Base-by-base conservation (phyloP, 345 rosid species). In the Brassica juncea region DNA sequence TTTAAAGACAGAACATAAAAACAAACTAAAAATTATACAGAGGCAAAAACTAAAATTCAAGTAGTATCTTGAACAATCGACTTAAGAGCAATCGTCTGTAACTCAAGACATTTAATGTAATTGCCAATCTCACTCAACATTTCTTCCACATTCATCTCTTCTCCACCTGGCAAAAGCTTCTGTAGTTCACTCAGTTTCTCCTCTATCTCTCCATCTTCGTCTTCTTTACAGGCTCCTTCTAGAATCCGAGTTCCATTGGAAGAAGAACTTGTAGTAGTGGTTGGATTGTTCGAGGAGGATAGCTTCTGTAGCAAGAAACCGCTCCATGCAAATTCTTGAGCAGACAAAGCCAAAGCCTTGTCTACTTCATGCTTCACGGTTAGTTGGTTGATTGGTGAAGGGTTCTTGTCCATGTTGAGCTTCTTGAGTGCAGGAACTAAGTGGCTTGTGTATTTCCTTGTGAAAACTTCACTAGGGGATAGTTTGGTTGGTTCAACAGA, bases 311-410 rank as follows among this genome's bases (percentile, higher is more conserved):
- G 61, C 84, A 86, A 81, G 82, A 80, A 85, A 66, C 80, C 84
- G 31, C 86, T 84, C 88, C 88, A 86, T 42, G 85, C 83, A 77
- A 81, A 86, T 52, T 81, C 83, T 76, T 84, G 80, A 16, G 85
- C 76, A 19, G 88, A 84, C 74, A 82, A 76, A 44, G 81, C 88
- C 65, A 86, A 77, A 28, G 88, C 88, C 86, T 44, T 86, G 77
- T 86, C 86, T 21, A 82, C 86, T 84, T 86, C 86, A 71, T 77
- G 73, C 79, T 81, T 83, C 74, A 86, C 84, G 35, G 16, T 71
- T 71, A 79, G 62, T 74, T 76, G 66, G 30, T 73, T 49, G 31
- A 23, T 69, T 62, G 31, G 60, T 54, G 70, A 25, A 58, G 77
- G 71, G 27, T 7, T 19, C 23, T 15, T 71, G 65, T 28, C 70